Evolutionary conservation across 139 green algal species (phyloP).

Genomic region (Haematococcus lacustris): DNA sequence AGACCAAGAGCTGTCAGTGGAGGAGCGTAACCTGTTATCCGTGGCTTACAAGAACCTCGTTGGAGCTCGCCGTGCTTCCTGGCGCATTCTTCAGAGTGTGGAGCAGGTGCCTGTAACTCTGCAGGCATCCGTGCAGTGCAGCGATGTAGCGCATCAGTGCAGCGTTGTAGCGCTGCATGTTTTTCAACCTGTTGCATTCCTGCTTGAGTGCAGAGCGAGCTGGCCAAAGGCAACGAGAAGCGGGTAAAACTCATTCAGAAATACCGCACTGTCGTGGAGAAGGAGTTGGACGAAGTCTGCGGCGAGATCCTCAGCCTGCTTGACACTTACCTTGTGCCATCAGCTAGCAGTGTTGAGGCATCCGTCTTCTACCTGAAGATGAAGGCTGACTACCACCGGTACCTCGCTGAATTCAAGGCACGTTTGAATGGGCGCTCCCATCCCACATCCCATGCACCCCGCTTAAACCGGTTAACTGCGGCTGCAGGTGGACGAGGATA

Average conservation of each 20-base stretch:
- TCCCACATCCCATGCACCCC: background rate
- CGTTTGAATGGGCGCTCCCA: too few relatives aligned
- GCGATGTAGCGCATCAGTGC: background rate
- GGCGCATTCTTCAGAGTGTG: constrained; percentile 93
- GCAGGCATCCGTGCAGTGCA: background rate
- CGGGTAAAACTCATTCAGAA: constrained; percentile 76
- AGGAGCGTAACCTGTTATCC: constrained; percentile 86
- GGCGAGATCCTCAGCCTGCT: constrained; percentile 84
- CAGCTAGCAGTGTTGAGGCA: constrained; percentile 82
- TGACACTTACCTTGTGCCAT: constrained; percentile 92
- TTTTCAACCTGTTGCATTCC: background rate
- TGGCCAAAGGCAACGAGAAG: constrained; percentile 90
- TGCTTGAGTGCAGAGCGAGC: constrained; percentile 67
- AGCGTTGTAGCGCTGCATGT: too few relatives aligned
- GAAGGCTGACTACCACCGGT: constrained; percentile 95
- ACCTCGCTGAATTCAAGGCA: constrained; percentile 96
- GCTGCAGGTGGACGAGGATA: constrained; percentile 45
- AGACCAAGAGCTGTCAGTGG: constrained; percentile 91
- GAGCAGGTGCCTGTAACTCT: constrained; percentile 55
- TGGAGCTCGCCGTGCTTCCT: constrained; percentile 85
- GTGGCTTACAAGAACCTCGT: constrained; percentile 98
- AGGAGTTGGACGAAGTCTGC: constrained; percentile 82
- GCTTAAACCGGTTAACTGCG: too few relatives aligned
- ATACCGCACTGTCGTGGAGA: constrained; percentile 62
- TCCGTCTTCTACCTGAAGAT: constrained; percentile 98